A percentile compares a stretch with the other conserved stretches of the same genome.
These are phyloP conservation scores for Penicillium fuscoglaucum DNA, from an alignment of 2,329 filamentous ascomycete genomes.

Conservation along the genomic window DNA sequence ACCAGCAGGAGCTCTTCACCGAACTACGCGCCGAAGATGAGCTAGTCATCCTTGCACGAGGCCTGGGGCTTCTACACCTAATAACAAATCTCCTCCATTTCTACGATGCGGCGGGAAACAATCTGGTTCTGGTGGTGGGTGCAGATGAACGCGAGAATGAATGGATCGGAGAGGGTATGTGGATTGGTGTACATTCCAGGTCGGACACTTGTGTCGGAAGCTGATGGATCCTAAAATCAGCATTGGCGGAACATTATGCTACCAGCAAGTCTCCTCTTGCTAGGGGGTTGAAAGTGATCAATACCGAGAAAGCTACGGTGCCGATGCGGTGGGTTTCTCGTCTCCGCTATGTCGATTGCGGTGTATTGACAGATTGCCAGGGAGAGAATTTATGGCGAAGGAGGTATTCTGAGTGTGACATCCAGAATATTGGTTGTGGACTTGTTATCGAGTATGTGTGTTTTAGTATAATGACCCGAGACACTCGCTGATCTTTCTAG, in stretches of 20 bases:
- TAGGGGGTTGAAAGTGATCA: conserved; percentile 84
- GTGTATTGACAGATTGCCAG: conserved; percentile 44
- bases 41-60: conserved; percentile 85
- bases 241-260: conserved; percentile 90
- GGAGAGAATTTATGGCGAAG: conserved; percentile 86
- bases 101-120: conserved; percentile 94
- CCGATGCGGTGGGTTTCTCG: conserved; percentile 55
- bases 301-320: conserved; percentile 90
- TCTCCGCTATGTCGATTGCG: neutral
- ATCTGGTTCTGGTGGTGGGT: conserved; percentile 83
- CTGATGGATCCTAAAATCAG: conserved; percentile 38
- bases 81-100: conserved; percentile 96
- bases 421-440: conserved; percentile 94
- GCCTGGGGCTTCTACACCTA: conserved; percentile 86
- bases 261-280: conserved; percentile 80
- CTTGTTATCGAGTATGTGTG: conserved; percentile 66
- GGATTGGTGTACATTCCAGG: neutral
- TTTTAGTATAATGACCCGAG: neutral
- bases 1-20: conserved; percentile 93
- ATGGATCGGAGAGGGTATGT: conserved; percentile 80
- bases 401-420: conserved; percentile 93
- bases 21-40: conserved; percentile 89
- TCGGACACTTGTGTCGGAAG: neutral
- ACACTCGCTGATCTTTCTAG: conserved; percentile 26
- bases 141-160: conserved; percentile 92